Evolutionary conservation across 1,139 yeast species (phyloP).

Genomic region (Geotrichum bryndzae): DNA sequence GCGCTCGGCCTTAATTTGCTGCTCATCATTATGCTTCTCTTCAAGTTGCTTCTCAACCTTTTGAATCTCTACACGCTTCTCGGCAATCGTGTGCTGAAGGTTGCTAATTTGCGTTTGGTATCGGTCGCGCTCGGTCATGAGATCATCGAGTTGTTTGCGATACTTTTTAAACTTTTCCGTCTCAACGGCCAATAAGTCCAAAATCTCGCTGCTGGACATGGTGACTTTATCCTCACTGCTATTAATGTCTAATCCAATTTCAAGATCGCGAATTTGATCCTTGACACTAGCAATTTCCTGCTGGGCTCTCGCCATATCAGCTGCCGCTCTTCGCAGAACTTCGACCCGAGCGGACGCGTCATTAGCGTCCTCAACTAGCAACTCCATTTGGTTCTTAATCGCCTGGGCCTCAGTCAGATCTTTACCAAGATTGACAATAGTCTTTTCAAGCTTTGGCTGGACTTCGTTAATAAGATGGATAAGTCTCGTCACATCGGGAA

Average conservation of each 20-base stretch:
- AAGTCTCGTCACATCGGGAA: slow-evolving; percentile 9
- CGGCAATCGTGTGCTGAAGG: slow-evolving; percentile 51
- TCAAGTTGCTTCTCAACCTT: slow-evolving; percentile 31
- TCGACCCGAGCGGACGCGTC: slow-evolving; percentile 28
- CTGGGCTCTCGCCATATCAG: slow-evolving; percentile 27
- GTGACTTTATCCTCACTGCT: slow-evolving; percentile 11
- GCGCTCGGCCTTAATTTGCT: slow-evolving; percentile 29
- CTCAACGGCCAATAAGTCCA: slow-evolving; percentile 43
- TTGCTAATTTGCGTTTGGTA: slow-evolving; percentile 45
- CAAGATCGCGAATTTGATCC: slow-evolving; percentile 23
- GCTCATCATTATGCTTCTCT: slow-evolving; percentile 25
- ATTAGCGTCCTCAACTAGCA: slow-evolving; percentile 11
- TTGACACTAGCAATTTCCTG: slow-evolving; percentile 24
- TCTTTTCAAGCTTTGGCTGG: slow-evolving; percentile 23
- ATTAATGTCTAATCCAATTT: slow-evolving; percentile 35
- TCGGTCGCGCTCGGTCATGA: slow-evolving; percentile 47
- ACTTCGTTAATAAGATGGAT: slow-evolving; percentile 17
- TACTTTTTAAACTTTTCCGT: slow-evolving; percentile 42
- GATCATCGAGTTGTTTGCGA: slow-evolving; percentile 42
- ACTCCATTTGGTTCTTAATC: background rate
- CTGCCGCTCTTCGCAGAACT: slow-evolving; percentile 35
- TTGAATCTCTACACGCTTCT: slow-evolving; percentile 50
- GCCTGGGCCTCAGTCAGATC: slow-evolving; percentile 23
- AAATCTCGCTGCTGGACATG: slow-evolving; percentile 47
- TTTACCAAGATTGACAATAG: slow-evolving; percentile 19